These are phyloP conservation scores for Rubia occidens DNA, from an alignment of 305 asterid species.

Conservation along the genomic window DNA sequence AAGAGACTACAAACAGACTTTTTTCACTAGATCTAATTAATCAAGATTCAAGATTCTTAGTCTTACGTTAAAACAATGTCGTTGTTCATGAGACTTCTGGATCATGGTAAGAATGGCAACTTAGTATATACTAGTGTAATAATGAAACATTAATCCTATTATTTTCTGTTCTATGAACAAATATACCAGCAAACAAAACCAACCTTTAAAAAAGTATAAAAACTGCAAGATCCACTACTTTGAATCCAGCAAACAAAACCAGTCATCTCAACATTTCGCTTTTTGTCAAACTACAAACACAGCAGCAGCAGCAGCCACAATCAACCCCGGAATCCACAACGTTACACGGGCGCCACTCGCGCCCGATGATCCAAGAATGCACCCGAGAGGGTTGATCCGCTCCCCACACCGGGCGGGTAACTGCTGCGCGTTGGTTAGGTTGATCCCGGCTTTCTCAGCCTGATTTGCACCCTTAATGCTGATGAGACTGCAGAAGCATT, in stretches of 20 bases:
- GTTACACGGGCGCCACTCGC: slow-evolving; percentile 20
- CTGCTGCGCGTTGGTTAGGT: slow-evolving; percentile 41
- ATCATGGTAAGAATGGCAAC: too few species aligned
- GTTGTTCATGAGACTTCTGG: too few species aligned
- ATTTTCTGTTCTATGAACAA: not conserved
- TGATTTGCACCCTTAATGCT: slow-evolving; percentile 42
- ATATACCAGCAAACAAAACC: not conserved
- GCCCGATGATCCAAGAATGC: slow-evolving; percentile 52
- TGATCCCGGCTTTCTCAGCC: slow-evolving; percentile 49
- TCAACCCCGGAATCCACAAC: slow-evolving; percentile 13
- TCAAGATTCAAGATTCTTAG: too few species aligned
- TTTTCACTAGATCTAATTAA: too few species aligned
- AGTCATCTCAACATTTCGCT: not conserved
- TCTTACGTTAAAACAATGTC: too few species aligned
- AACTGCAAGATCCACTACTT: not conserved
- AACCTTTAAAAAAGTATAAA: not conserved
- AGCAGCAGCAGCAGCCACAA: slow-evolving; percentile 13
- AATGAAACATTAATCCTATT: not conserved
- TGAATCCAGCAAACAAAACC: too few species aligned
- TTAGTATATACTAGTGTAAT: not conserved
- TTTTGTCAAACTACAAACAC: slow-evolving; percentile 12
- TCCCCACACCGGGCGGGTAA: slow-evolving; percentile 58
- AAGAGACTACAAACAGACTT: too few species aligned
- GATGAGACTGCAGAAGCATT: slow-evolving; percentile 49
- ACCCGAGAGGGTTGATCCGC: slow-evolving; percentile 51